A percentile compares a stretch with the other conserved stretches of the same genome.
phyloP scores from a whole-genome alignment of 139 green algal species.

The Coelastrella sp. region DNA sequence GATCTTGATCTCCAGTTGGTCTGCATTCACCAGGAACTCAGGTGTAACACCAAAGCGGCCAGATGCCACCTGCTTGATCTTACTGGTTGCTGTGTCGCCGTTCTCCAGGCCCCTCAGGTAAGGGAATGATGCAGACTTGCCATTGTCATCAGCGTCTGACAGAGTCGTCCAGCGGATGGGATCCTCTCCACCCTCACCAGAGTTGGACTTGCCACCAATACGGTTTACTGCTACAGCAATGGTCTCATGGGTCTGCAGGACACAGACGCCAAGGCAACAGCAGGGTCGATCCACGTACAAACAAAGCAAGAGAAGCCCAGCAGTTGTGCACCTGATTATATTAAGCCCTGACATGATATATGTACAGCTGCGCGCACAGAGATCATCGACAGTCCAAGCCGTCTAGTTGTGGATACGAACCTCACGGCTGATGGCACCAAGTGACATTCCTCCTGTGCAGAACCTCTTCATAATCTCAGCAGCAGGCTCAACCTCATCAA shows the following conservation, averaged over 20 bases:
- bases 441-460: slow-evolving; percentile 99
- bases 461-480: slow-evolving; percentile 95
- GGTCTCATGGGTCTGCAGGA: slow-evolving; percentile 98
- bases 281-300: too few species aligned
- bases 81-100: slow-evolving; percentile 93
- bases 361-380: too few species aligned
- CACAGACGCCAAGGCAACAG: too few species aligned
- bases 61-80: slow-evolving; percentile 97
- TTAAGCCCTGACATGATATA: background rate
- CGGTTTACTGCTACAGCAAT: slow-evolving; percentile 99
- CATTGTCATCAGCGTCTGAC: slow-evolving; percentile 78
- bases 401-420: background rate
- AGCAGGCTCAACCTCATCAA: slow-evolving; percentile 80
- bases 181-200: slow-evolving; percentile 90
- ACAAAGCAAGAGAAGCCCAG: too few species aligned
- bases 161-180: slow-evolving; percentile 84
- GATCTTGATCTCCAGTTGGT: slow-evolving; percentile 99
- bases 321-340: too few species aligned
- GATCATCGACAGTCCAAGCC: too few species aligned
- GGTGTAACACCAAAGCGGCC: slow-evolving; percentile 98
- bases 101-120: slow-evolving; percentile 93
- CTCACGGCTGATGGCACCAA: slow-evolving; percentile 91
- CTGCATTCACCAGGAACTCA: slow-evolving; percentile 97
- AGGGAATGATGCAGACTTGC: slow-evolving; percentile 82
- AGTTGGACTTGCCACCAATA: slow-evolving; percentile 97